These are phyloP conservation scores for Ustilago cynodontis DNA, from an alignment of 1,284 basidiomycete genomes.

Conservation along the genomic window DNA sequence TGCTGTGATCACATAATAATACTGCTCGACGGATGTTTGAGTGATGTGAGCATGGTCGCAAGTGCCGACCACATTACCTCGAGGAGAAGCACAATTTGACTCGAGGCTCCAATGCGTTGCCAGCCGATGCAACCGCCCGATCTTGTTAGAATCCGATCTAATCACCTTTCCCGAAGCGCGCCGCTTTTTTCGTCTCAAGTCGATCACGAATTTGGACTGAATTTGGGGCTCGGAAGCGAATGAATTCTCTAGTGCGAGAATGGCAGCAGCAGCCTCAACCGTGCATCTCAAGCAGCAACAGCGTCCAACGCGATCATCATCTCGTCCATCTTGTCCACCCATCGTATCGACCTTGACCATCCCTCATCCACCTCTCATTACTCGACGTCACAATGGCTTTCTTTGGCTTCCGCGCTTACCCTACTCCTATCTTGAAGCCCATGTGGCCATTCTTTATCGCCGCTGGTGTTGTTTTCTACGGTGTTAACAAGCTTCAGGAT, in stretches of 20 bases:
- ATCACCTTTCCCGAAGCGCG: conserved; percentile 13
- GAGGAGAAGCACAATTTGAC: background rate
- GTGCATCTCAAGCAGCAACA: conserved; percentile 12
- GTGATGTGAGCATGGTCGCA: conserved; percentile 9
- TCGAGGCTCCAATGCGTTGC: background rate
- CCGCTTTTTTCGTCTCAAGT: conserved; percentile 15
- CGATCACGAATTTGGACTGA: conserved; percentile 28
- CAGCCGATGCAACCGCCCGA: background rate
- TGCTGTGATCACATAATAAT: conserved; percentile 1
- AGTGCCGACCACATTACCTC: conserved; percentile 5
- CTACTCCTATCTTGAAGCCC: conserved; percentile 67
- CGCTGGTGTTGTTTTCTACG: conserved; percentile 63
- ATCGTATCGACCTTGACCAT: conserved; percentile 10
- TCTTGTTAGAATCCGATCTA: background rate
- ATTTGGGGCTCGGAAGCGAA: conserved; percentile 21
- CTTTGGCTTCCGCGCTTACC: conserved; percentile 68
- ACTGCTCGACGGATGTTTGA: background rate
- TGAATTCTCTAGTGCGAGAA: conserved; percentile 39
- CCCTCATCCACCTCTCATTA: background rate
- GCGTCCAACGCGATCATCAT: no score
- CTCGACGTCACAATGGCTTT: conserved; percentile 54
- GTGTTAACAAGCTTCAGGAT: conserved; percentile 64
- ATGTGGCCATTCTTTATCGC: conserved; percentile 67
- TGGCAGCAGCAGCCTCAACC: conserved; percentile 8
- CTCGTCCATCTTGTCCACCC: background rate